Evolutionary conservation across 1,284 basidiomycete genomes (phyloP), one percentile per base, ranked within the genome.

Genomic region (Cystobasidium pallidum): DNA sequence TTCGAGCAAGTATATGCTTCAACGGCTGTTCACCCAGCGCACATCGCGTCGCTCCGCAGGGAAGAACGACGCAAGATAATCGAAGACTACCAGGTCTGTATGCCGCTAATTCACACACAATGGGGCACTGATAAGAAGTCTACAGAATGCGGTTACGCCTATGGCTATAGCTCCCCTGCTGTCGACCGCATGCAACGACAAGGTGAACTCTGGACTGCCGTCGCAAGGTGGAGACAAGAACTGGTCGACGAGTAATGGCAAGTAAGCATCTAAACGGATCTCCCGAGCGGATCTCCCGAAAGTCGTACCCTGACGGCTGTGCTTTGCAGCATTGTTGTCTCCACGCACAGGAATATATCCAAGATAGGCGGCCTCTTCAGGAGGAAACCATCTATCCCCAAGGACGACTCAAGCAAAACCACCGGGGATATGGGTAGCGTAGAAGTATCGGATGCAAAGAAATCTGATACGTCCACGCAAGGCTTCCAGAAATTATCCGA

Each of bases 341-440:
- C 62, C 26, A 36, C 62, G 10, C 62, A 64, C 19, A n/a, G 17
- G 34, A 64, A 64, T 24, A 36, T 36, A 6, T 8, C 45, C 26
- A 64, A 64, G 30, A 47, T 64, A 49, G 62, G 62, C 15, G 47
- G 47, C 45, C 62, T 64, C 7, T 64, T 64, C 62, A 64, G 51
- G 26, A 43, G 62, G 21, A 64, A 64, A 45, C 26, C 32, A 1
- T 64, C 62, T 1, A 21, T 26, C 15, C 51, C 62, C 30, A 47
- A 64, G 34, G 45, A 24, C 1, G 19, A 28, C 2, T 1, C 43
- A n/a, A 41, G 39, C 39, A 36, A 57, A 6, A 2, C 19, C n/a
- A 15, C 21, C 1, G n/a, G 26, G 34, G 7, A 24, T 2, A 15
- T 6, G 21, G 34, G 39, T 26, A 26, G 24, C 7, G 3, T 17